Conservation (phyloP, 106 monocot species). For the Phalaenopsis aphrodite region DNA sequence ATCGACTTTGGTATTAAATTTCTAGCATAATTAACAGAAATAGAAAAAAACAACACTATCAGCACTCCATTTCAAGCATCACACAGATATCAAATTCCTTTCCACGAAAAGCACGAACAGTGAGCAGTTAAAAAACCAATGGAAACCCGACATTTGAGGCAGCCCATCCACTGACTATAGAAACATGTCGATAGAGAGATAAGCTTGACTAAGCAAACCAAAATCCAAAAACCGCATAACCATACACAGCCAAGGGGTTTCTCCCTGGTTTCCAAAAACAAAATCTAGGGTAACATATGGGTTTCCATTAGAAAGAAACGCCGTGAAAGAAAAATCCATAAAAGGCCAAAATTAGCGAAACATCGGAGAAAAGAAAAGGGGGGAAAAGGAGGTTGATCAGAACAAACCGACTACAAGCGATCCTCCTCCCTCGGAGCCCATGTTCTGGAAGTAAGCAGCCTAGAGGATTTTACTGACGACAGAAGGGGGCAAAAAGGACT, state of each 20-base stretch:
- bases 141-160: background rate
- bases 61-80: background rate
- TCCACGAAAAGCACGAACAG: background rate
- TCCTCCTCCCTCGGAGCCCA: conserved; percentile 11
- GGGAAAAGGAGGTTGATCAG: background rate
- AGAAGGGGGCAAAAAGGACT: background rate
- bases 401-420: conserved; percentile 7
- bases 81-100: background rate
- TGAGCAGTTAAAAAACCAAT: background rate
- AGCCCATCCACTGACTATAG: background rate
- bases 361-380: background rate
- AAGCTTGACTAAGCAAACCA: background rate
- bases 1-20: background rate
- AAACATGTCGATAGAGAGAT: background rate
- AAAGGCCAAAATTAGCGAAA: background rate
- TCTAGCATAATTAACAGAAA: background rate
- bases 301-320: background rate
- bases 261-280: background rate
- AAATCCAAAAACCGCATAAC: background rate
- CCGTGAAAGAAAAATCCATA: background rate
- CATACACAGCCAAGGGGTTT: background rate
- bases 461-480: background rate
- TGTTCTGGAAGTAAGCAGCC: background rate
- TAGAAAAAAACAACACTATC: background rate
- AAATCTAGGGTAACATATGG: background rate